These are phyloP conservation scores for Marasmius sp. DNA, from an alignment of 1,284 basidiomycete genomes.

Conservation along the genomic window DNA sequence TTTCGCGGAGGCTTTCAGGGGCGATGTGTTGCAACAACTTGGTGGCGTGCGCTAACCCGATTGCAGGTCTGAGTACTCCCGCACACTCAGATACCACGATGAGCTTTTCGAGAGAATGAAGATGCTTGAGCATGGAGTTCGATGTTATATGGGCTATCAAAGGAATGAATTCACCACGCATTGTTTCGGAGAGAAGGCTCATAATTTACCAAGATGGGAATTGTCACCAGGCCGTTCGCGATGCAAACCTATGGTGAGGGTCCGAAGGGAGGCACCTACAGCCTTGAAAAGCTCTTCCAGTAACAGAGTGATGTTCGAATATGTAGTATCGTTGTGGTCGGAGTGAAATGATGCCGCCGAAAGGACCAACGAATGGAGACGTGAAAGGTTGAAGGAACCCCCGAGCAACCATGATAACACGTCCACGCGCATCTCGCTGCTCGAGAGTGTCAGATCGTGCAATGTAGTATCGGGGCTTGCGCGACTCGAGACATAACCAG, in stretches of 20 bases:
- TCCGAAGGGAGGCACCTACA: background rate
- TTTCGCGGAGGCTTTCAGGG: background rate
- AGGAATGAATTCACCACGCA: background rate
- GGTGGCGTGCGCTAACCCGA: background rate
- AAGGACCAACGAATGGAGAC: background rate
- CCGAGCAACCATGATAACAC: background rate
- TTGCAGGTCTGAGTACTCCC: background rate
- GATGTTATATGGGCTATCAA: background rate
- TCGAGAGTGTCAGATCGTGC: background rate
- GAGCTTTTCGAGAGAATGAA: background rate
- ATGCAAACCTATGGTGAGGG: background rate
- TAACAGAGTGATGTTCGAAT: background rate
- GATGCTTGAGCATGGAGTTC: background rate
- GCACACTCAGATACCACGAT: background rate
- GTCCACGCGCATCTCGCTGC: background rate
- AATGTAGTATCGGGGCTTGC: background rate
- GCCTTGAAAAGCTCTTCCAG: background rate
- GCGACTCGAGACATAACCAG: background rate
- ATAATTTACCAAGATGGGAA: background rate
- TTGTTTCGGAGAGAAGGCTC: background rate
- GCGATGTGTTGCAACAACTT: background rate
- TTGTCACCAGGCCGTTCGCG: background rate
- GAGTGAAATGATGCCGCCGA: background rate
- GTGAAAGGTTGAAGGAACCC: background rate
- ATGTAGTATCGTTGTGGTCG: background rate